phyloP scores from a whole-genome alignment of 306 rosid species.

The Ceratonia siliqua region DNA sequence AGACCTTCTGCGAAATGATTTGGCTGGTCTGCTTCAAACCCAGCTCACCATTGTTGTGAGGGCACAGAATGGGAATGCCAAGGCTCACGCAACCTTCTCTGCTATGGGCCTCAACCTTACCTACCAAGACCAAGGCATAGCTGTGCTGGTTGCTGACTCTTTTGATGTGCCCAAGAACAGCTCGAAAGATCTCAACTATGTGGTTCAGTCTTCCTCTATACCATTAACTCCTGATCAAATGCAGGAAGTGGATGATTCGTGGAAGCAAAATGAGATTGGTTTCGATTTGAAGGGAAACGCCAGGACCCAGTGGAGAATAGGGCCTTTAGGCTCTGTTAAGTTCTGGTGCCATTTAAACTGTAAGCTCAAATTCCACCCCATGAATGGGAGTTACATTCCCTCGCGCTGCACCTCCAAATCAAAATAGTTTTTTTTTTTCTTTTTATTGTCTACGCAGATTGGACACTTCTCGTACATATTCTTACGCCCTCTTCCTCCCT shows the following conservation, averaged over 20 bases:
- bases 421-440: conserved; percentile 41
- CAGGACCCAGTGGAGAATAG: conserved; percentile 67
- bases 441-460: not conserved
- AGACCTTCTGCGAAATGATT: conserved; percentile 45
- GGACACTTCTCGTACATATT: not conserved
- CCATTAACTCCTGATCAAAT: conserved; percentile 57
- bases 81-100: conserved; percentile 75
- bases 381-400: conserved; percentile 57
- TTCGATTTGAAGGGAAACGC: conserved; percentile 64
- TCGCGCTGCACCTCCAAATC: conserved; percentile 63
- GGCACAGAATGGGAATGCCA: conserved; percentile 71
- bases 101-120: conserved; percentile 49
- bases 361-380: conserved; percentile 56
- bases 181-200: conserved; percentile 44
- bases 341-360: conserved; percentile 58
- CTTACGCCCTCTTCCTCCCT: not conserved
- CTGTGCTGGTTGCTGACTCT: conserved; percentile 49
- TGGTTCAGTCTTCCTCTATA: conserved; percentile 50
- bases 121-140: conserved; percentile 52
- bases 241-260: conserved; percentile 46
- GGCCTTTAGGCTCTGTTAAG: conserved; percentile 62
- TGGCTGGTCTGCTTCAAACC: conserved; percentile 57
- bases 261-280: conserved; percentile 51
- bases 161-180: conserved; percentile 65
- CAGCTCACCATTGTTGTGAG: conserved; percentile 51